Conservation (phyloP, 257 asterid species). For the Jaltomata sinuosa region DNA sequence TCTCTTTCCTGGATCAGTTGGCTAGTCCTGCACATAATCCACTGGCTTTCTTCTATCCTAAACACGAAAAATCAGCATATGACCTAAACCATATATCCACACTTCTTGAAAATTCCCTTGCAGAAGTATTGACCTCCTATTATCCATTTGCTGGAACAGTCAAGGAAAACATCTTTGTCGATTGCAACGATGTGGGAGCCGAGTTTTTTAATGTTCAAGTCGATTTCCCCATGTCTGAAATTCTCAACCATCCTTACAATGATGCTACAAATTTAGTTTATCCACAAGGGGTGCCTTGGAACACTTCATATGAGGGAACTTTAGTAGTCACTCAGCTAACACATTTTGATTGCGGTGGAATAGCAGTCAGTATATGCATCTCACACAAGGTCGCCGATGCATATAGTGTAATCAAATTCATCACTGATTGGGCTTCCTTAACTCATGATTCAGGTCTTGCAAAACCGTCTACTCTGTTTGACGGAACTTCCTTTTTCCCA, state of each 20-base stretch:
- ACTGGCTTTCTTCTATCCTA: too few species aligned
- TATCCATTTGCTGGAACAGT: not conserved
- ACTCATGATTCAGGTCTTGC: not conserved
- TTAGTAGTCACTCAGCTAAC: not conserved
- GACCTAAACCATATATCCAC: too few species aligned
- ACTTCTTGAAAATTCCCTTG: too few species aligned
- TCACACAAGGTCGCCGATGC: not conserved
- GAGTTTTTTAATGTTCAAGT: not conserved
- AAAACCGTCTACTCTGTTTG: not conserved
- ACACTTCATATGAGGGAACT: not conserved
- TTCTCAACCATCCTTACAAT: too few species aligned
- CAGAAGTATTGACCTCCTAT: too few species aligned
- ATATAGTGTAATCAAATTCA: not conserved
- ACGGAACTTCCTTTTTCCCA: not conserved
- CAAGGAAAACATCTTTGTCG: not conserved
- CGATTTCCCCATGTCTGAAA: not conserved
- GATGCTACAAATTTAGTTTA: not conserved
- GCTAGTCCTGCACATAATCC: too few species aligned
- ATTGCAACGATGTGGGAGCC: not conserved
- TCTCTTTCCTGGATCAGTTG: too few species aligned
- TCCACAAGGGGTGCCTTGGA: not conserved
- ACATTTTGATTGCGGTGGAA: not conserved
- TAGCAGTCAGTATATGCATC: not conserved
- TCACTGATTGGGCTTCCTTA: not conserved
- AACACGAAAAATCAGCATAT: too few species aligned